Percentiles rank a stretch among this genome's conserved stretches.
Conservation (phyloP, 2,329 filamentous ascomycete genomes). For the Phialophora chinensis region DNA sequence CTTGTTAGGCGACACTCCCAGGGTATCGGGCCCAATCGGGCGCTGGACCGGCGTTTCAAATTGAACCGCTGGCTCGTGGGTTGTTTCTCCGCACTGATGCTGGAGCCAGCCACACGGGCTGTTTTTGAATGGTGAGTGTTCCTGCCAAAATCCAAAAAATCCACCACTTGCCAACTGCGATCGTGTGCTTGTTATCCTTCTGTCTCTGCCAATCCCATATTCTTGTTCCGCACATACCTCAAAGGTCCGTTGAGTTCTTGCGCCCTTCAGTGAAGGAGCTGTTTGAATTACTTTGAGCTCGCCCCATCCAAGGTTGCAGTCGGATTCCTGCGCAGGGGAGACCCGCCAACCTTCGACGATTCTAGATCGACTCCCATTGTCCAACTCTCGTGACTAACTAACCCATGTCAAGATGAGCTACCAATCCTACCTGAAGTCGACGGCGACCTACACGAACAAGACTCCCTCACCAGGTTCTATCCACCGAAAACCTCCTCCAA, state of each 20-base stretch:
- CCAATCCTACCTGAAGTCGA: constrained; percentile 31
- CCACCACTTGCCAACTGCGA: neutral
- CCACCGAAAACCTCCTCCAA: constrained; percentile 30
- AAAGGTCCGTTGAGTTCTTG: neutral
- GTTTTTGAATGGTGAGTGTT: neutral
- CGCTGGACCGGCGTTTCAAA: neutral
- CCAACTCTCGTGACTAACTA: neutral
- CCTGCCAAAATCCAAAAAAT: constrained; percentile 1
- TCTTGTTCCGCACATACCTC: neutral
- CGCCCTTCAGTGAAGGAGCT: neutral
- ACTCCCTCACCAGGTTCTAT: constrained; percentile 27
- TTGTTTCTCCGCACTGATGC: neutral
- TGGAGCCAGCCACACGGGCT: neutral
- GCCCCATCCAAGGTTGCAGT: neutral
- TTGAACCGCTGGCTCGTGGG: neutral
- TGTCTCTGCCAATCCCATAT: neutral
- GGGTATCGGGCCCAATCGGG: neutral
- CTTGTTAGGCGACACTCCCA: neutral
- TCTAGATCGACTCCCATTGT: neutral
- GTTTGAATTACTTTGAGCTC: neutral
- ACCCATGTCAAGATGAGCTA: constrained; percentile 29
- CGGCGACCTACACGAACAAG: constrained; percentile 21
- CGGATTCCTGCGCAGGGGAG: neutral
- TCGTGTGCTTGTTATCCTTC: neutral
- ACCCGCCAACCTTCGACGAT: neutral